Conservation (phyloP, 2,329 filamentous ascomycete species). For the Neocatenulostroma microsporum region DNA sequence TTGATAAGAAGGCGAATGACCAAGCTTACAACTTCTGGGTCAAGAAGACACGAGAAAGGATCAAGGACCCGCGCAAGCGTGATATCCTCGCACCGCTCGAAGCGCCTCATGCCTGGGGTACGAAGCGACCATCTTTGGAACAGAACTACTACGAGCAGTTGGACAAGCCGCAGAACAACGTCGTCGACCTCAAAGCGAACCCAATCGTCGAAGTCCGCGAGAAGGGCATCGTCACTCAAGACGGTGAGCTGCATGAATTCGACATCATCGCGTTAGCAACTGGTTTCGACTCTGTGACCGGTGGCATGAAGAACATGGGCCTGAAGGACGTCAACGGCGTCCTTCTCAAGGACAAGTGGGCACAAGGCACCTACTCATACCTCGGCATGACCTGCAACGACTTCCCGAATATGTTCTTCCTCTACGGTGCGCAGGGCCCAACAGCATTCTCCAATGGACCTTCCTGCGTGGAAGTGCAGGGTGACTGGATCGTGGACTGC, state of each 20-base stretch:
- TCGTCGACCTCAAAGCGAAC: conserved; percentile 35
- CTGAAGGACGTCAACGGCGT: conserved; percentile 34
- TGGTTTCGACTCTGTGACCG: conserved; percentile 36
- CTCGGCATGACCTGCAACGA: neutral
- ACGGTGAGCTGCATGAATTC: conserved; percentile 37
- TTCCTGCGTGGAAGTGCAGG: conserved; percentile 37
- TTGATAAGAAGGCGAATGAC: conserved; percentile 33
- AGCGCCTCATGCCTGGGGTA: conserved; percentile 46
- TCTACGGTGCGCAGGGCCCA: conserved; percentile 41
- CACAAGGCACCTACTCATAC: neutral
- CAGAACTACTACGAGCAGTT: conserved; percentile 40
- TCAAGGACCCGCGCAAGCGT: conserved; percentile 43
- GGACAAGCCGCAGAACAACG: conserved; percentile 33
- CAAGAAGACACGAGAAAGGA: conserved; percentile 37
- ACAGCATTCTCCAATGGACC: conserved; percentile 42
- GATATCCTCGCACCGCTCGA: conserved; percentile 47
- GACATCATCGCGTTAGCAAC: conserved; percentile 39
- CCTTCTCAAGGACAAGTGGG: neutral
- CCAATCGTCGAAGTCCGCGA: conserved; percentile 34
- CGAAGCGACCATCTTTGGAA: conserved; percentile 39
- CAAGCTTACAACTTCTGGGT: conserved; percentile 32
- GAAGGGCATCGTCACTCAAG: conserved; percentile 33
- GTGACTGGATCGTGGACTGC: conserved; percentile 39
- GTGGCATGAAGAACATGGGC: conserved; percentile 34
- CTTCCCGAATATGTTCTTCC: conserved; percentile 39